These are phyloP conservation scores for Agrocybe pediades DNA, from an alignment of 768 basidiomycete species.

Conservation along the genomic window DNA sequence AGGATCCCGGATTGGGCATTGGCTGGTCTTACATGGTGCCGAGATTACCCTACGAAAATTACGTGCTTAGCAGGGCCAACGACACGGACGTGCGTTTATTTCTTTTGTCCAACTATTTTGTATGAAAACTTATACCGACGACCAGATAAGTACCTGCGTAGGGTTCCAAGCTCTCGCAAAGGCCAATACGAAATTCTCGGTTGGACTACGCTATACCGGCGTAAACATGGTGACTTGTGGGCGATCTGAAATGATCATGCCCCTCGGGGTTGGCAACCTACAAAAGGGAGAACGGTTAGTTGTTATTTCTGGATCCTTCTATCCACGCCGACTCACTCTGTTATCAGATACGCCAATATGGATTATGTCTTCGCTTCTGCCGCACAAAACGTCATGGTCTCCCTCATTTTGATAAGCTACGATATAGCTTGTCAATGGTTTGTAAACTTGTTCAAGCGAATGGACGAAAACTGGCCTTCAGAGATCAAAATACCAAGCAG, in stretches of 20 bases:
- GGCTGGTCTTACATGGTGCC: slow-evolving; percentile 3
- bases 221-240: neutral
- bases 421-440: slow-evolving; percentile 33
- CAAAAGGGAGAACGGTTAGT: slow-evolving; percentile 8
- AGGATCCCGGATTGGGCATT: slow-evolving; percentile 1
- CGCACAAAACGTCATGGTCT: neutral
- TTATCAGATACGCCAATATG: slow-evolving; percentile 16
- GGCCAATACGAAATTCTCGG: too few relatives aligned
- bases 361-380: slow-evolving; percentile 11
- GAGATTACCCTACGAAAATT: neutral
- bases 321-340: neutral
- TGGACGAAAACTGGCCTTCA: slow-evolving; percentile 8
- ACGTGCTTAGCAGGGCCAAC: neutral
- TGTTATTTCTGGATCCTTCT: neutral
- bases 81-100: slow-evolving; percentile 4
- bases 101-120: neutral
- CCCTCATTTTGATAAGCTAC: slow-evolving; percentile 21
- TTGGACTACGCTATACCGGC: neutral
- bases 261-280: neutral
- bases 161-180: slow-evolving; percentile 1
- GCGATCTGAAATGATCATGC: slow-evolving; percentile 2
- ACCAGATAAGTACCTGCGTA: slow-evolving; percentile 3
- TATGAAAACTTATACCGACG: neutral
- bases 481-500: neutral
- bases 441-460: slow-evolving; percentile 19